Evolutionary conservation across 2,329 filamentous ascomycete species (phyloP), one percentile per base, ranked within the genome.

Genomic region (Coniochaeta hoffmannii): DNA sequence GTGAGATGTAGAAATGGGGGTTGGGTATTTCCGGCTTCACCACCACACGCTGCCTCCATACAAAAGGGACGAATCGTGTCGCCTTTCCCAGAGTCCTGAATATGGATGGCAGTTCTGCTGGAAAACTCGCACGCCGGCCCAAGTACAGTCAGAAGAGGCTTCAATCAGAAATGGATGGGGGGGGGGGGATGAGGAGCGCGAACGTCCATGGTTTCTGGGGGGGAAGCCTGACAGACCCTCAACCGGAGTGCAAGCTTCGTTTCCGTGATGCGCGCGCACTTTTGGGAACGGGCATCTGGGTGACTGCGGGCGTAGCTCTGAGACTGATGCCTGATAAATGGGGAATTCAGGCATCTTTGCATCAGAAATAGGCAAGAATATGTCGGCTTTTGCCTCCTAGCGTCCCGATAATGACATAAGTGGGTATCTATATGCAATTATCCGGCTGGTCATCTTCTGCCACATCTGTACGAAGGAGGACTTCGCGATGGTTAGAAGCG

Each of bases 11-110:
- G 55, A 57, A 58, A 59, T 41, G 58, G 59, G 60, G 62, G 58
- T 62, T 62, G 60, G 60, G 59, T 56, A 49, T 59, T 64, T 63
- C 60, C 54, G 61, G 63, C 60, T 61, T 65, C 64, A 60, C 59
- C 61, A 60, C 60, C 60, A 59, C 58, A 41, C 36, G 24, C 34
- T 22, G 34, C 34, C 24, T 14, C 52, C 24, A 32, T 31, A 44
- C 36, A 46, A 53, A 41, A 35, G 35, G 7, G 35, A 10, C n/a
- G n/a, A n/a, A 3, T 28, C 24, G n/a, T 24, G 32, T 46, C 41
- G 26, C 34, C 24, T 46, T 17, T 28, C 11, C 26, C 12, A 28
- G 11, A 26, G 41, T 17, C 24, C 41, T 41, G 36, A 11, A 22
- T 19, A 35, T 9, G 34, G 12, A 9, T 41, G 34, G 34, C 34